Evolutionary conservation across 2,329 filamentous ascomycete species (phyloP).

Genomic region (Claviceps sorghi): DNA sequence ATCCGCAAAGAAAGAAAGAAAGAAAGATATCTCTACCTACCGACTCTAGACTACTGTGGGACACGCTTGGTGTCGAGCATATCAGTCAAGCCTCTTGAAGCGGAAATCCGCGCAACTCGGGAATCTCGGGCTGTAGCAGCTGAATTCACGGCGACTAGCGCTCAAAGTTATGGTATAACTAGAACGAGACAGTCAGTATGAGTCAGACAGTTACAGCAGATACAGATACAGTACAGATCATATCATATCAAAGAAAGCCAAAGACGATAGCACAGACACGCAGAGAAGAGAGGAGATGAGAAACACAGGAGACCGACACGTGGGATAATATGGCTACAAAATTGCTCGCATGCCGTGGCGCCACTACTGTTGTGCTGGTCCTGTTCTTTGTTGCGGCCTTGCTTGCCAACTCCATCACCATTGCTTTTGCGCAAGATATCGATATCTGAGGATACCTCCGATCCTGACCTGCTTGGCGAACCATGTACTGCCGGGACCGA

Average conservation of each 20-base stretch:
- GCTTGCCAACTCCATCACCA: not conserved
- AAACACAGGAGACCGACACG: conserved; percentile 24
- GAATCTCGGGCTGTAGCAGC: conserved; percentile 31
- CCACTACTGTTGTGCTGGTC: conserved; percentile 22
- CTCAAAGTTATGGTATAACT: conserved; percentile 52
- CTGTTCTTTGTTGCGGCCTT: not conserved
- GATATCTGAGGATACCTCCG: not conserved
- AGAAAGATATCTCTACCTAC: conserved; percentile 14
- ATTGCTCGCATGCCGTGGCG: conserved; percentile 10
- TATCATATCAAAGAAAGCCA: conserved; percentile 17
- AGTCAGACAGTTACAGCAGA: conserved; percentile 19
- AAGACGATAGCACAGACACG: conserved; percentile 57
- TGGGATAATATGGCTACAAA: conserved; percentile 15
- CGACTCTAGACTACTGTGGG: conserved; percentile 18
- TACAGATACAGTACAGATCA: conserved; percentile 12
- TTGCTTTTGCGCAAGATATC: not conserved
- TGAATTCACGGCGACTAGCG: conserved; percentile 43
- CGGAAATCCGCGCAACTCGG: conserved; percentile 23
- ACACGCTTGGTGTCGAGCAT: conserved; percentile 23
- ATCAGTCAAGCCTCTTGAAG: conserved; percentile 14
- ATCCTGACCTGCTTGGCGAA: not conserved
- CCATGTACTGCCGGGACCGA: not conserved
- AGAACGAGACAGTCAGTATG: conserved; percentile 31
- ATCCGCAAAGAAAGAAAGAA: conserved; percentile 18
- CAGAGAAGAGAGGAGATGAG: conserved; percentile 11